A percentile compares a stretch with the other conserved stretches of the same genome.
Evolutionary conservation across 768 basidiomycete species (phyloP).

Genomic region (Saitozyma sp.): DNA sequence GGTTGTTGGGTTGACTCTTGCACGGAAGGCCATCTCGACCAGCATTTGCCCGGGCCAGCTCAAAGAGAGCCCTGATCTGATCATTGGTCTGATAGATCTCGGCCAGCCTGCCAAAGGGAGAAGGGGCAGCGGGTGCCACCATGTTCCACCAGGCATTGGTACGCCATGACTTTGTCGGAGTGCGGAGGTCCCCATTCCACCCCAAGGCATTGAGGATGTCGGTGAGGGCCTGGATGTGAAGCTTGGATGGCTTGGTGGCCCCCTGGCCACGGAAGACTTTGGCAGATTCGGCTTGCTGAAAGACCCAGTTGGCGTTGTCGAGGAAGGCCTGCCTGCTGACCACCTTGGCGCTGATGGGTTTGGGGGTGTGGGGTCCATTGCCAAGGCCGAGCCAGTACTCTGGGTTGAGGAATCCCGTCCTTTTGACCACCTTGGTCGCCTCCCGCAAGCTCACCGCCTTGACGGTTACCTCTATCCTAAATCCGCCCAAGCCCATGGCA

Average conservation of each 20-base stretch:
- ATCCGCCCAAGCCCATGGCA: conserved; percentile 16
- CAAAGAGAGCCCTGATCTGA: not conserved
- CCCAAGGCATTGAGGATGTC: conserved; percentile 27
- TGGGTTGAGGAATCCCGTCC: conserved; percentile 17
- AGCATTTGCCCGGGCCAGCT: not conserved
- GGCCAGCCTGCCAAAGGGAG: not conserved
- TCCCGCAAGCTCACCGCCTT: conserved; percentile 12
- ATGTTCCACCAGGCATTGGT: not conserved
- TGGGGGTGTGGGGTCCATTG: not conserved
- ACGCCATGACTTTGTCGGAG: not conserved
- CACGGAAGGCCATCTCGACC: not conserved
- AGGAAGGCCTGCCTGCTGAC: conserved; percentile 7
- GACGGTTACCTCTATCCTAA: conserved; percentile 29
- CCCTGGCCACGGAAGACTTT: conserved; percentile 10
- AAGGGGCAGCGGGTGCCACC: not conserved
- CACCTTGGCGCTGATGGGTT: not conserved
- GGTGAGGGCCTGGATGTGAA: conserved; percentile 14
- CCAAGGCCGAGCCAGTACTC: conserved; percentile 14
- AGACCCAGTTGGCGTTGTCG: conserved; percentile 31
- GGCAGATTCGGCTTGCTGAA: conserved; percentile 12
- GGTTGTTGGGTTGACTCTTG: not conserved
- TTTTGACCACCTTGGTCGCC: conserved; percentile 10
- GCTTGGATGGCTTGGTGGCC: conserved; percentile 1
- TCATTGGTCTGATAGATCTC: not conserved
- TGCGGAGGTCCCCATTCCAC: conserved; percentile 10